A percentile compares a stretch with the other conserved stretches of the same genome.
Evolutionary conservation across 345 rosid genomes (phyloP).

Genomic region (Odontarrhena argentea): DNA sequence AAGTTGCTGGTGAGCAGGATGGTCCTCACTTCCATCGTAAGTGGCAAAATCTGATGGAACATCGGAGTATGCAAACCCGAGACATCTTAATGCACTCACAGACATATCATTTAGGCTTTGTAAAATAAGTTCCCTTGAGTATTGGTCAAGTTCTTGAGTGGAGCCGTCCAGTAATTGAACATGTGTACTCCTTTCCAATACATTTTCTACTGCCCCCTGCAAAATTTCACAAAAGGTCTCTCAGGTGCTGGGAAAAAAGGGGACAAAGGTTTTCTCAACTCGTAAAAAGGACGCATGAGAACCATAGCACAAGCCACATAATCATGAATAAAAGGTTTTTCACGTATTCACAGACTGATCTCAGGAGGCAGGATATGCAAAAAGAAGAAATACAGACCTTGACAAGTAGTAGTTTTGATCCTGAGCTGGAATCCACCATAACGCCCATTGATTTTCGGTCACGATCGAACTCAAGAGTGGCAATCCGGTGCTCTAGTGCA

Average conservation of each 20-base stretch:
- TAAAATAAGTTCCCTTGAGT: slow-evolving; percentile 58
- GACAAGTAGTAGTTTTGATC: slow-evolving; percentile 72
- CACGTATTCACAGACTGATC: neutral
- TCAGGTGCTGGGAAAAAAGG: slow-evolving; percentile 5
- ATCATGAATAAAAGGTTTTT: neutral
- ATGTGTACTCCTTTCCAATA: slow-evolving; percentile 81
- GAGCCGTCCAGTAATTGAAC: slow-evolving; percentile 83
- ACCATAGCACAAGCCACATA: slow-evolving; percentile 23
- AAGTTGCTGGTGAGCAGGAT: slow-evolving; percentile 82
- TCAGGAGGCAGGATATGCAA: neutral
- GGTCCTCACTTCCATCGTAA: slow-evolving; percentile 86
- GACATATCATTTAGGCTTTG: slow-evolving; percentile 76
- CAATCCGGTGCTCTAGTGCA: slow-evolving; percentile 72
- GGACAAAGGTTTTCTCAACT: neutral
- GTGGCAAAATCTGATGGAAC: slow-evolving; percentile 54
- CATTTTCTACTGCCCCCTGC: slow-evolving; percentile 96
- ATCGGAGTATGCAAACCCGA: slow-evolving; percentile 25
- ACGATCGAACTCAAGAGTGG: slow-evolving; percentile 92
- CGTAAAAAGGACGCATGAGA: slow-evolving; percentile 5
- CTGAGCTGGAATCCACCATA: slow-evolving; percentile 77
- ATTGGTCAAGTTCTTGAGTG: slow-evolving; percentile 56
- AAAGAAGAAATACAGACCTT: slow-evolving; percentile 54
- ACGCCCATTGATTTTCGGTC: slow-evolving; percentile 98
- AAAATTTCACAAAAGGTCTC: slow-evolving; percentile 23
- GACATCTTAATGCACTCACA: slow-evolving; percentile 71